Conservation (phyloP, 208 protist species). For the Leishmania turanica region DNA sequence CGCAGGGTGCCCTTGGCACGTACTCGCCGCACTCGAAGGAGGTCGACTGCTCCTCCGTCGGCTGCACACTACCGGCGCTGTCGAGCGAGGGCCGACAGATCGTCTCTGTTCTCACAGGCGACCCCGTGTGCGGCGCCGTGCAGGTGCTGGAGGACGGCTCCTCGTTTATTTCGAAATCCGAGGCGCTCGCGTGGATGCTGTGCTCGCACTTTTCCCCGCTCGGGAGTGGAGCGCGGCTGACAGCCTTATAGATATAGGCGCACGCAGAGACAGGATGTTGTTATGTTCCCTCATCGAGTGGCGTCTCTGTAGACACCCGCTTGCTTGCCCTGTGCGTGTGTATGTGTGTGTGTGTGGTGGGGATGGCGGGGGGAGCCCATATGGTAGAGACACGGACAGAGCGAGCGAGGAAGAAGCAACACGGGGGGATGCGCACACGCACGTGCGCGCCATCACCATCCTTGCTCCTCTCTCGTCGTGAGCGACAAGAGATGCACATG, state of each 20-base stretch:
- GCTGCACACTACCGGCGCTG: conserved; percentile 48
- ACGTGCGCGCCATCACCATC: background rate
- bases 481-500: no score
- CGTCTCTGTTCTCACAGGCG: conserved; percentile 53
- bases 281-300: background rate
- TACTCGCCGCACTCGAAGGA: conserved; percentile 81
- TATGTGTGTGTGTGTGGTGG: background rate
- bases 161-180: conserved; percentile 56
- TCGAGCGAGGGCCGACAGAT: conserved; percentile 51
- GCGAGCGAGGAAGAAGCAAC: background rate
- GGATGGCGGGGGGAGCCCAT: background rate
- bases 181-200: conserved; percentile 82
- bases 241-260: conserved; percentile 43
- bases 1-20: conserved; percentile 59
- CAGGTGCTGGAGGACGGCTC: conserved; percentile 66
- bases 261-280: background rate
- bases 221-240: conserved; percentile 53
- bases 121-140: conserved; percentile 52
- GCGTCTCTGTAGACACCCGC: no score
- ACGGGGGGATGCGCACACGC: background rate
- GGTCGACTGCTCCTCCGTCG: conserved; percentile 53
- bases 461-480: background rate
- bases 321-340: background rate
- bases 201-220: conserved; percentile 86
- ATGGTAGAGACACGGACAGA: no score